phyloP scores from a whole-genome alignment of 108 stramenopile genomes.

The Ochromonas danica region DNA sequence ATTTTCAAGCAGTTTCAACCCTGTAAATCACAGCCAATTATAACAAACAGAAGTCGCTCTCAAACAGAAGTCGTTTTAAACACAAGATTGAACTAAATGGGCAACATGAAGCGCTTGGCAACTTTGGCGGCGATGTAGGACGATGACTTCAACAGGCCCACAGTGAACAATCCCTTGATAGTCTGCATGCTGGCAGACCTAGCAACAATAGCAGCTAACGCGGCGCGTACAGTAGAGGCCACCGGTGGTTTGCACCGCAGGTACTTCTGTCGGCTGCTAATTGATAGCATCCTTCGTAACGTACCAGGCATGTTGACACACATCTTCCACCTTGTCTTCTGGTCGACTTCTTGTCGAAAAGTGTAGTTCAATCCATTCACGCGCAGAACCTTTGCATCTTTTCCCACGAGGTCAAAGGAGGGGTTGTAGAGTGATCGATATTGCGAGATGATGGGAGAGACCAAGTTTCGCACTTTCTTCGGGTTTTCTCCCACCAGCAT shows the following conservation, averaged over 20 bases:
- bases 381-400: too few relatives aligned
- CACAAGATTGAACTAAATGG: too few relatives aligned
- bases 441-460: slow-evolving; percentile 38
- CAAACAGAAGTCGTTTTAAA: too few relatives aligned
- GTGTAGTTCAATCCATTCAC: too few relatives aligned
- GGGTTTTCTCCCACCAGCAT: slow-evolving; percentile 57
- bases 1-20: too few relatives aligned
- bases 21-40: too few relatives aligned
- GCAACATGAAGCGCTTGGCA: slow-evolving; percentile 24
- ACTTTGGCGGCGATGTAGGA: slow-evolving; percentile 43
- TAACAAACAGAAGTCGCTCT: too few relatives aligned
- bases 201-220: neutral
- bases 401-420: too few relatives aligned
- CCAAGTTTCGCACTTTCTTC: slow-evolving; percentile 51
- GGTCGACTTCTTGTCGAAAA: too few relatives aligned
- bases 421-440: slow-evolving; percentile 50
- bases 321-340: too few relatives aligned
- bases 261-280: neutral
- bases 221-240: neutral
- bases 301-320: too few relatives aligned
- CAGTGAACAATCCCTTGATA: slow-evolving; percentile 49
- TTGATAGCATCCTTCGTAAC: too few relatives aligned
- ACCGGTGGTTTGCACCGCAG: neutral
- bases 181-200: slow-evolving; percentile 39
- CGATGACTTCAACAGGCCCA: slow-evolving; percentile 48